A percentile compares a stretch with the other conserved stretches of the same genome.
Evolutionary conservation across 495 filamentous ascomycete species (phyloP).

Genomic region (Monascus purpureus): DNA sequence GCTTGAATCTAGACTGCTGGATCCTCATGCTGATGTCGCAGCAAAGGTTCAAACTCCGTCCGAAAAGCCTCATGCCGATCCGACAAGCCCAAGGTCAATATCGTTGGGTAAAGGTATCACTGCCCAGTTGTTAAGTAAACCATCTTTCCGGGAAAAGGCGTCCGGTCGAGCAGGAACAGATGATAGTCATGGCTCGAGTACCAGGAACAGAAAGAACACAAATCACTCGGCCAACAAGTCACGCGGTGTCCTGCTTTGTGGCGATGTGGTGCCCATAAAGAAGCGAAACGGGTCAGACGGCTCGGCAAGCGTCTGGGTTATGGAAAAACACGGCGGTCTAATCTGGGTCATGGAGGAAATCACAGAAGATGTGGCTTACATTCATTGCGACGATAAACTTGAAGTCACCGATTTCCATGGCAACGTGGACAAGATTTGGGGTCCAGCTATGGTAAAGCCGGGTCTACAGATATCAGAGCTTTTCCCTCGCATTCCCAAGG

Average conservation of each 20-base stretch:
- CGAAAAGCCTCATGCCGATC: conserved; percentile 23
- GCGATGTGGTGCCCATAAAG: conserved; percentile 91
- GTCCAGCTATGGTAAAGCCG: conserved; percentile 44
- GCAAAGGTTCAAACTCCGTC: conserved; percentile 22
- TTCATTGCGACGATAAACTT: conserved; percentile 62
- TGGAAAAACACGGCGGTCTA: conserved; percentile 83
- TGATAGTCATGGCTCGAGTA: conserved; percentile 57
- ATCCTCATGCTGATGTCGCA: conserved; percentile 37
- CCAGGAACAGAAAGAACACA: conserved; percentile 31
- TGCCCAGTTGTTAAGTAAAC: conserved; percentile 74
- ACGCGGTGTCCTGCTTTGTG: conserved; percentile 83
- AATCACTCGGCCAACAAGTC: conserved; percentile 59
- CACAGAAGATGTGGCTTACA: conserved; percentile 72
- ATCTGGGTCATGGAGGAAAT: conserved; percentile 99
- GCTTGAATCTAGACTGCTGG: conserved; percentile 74
- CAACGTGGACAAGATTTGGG: conserved; percentile 65
- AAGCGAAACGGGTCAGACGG: conserved; percentile 87
- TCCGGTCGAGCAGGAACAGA: conserved; percentile 53
- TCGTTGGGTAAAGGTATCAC: conserved; percentile 69
- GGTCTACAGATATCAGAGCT: conserved; percentile 62
- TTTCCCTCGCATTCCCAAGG: conserved; percentile 68
- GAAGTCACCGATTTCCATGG: conserved; percentile 53
- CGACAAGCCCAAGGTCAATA: conserved; percentile 33
- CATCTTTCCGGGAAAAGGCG: conserved; percentile 53
- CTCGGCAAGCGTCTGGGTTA: conserved; percentile 92